Conservation (phyloP, 257 asterid genomes). For the Penstemon davidsonii region DNA sequence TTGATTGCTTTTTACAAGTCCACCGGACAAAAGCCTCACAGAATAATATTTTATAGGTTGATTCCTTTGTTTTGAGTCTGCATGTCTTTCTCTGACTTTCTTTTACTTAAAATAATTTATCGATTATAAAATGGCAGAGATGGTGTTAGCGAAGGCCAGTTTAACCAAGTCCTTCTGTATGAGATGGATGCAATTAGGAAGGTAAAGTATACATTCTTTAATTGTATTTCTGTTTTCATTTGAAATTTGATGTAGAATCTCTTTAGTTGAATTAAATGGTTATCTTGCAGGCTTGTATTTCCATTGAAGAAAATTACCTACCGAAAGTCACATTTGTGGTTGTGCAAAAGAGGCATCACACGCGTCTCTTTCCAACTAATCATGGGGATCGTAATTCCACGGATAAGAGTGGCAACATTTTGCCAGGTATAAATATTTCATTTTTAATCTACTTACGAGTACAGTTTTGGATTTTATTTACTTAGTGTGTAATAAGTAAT, state of each 20-base stretch:
- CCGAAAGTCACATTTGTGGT: slow-evolving; percentile 77
- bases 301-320: slow-evolving; percentile 47
- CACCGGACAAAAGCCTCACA: slow-evolving; percentile 43
- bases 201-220: slow-evolving; percentile 33
- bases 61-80: background rate
- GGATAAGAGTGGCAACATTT: slow-evolving; percentile 85
- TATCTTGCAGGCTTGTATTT: slow-evolving; percentile 61
- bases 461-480: background rate
- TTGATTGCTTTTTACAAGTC: slow-evolving; percentile 46
- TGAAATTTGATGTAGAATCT: background rate
- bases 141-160: slow-evolving; percentile 91
- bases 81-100: background rate
- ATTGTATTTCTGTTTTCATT: background rate
- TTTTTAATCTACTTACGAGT: background rate
- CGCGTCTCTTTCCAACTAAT: slow-evolving; percentile 66
- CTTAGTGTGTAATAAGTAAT: background rate
- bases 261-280: background rate
- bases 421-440: slow-evolving; percentile 51
- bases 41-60: slow-evolving; percentile 79
- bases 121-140: slow-evolving; percentile 48
- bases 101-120: background rate
- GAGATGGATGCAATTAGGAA: slow-evolving; percentile 69
- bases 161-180: slow-evolving; percentile 62
- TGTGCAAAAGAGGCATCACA: slow-evolving; percentile 93
- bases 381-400: slow-evolving; percentile 45